Evolutionary conservation across 2,329 filamentous ascomycete genomes (phyloP).

Genomic region (Verticillium tricorpus): DNA sequence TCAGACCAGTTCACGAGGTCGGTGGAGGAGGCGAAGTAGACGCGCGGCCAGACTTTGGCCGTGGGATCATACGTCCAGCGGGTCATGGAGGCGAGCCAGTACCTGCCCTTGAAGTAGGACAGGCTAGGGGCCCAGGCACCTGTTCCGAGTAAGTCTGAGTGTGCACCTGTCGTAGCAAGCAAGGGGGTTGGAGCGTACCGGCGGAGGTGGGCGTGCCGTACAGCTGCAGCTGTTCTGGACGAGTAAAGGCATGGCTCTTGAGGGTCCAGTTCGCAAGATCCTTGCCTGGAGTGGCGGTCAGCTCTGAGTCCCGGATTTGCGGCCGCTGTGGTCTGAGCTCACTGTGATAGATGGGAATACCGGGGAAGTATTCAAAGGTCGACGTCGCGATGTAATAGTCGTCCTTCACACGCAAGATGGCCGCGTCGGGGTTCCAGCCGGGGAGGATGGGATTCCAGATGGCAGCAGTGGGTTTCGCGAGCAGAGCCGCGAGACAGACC

Average conservation of each 20-base stretch:
- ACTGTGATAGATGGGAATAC: constrained; percentile 44
- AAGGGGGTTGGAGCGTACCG: neutral
- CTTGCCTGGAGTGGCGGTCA: constrained; percentile 22
- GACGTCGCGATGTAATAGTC: constrained; percentile 51
- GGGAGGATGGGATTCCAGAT: constrained; percentile 41
- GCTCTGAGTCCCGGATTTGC: too few relatives aligned
- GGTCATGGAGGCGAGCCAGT: constrained; percentile 18
- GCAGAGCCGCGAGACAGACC: neutral
- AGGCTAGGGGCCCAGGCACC: constrained; percentile 7
- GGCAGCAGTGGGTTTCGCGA: neutral
- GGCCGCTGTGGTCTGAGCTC: neutral
- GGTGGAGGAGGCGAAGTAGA: constrained; percentile 16
- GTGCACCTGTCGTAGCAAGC: neutral
- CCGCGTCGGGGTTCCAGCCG: constrained; percentile 51
- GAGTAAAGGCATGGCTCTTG: constrained; percentile 16
- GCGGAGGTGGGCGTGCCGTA: constrained; percentile 5
- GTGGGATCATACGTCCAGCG: constrained; percentile 29
- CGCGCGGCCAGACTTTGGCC: constrained; percentile 29
- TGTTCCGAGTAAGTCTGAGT: neutral
- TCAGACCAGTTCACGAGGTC: constrained; percentile 10
- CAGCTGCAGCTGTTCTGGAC: constrained; percentile 5
- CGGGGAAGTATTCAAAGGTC: constrained; percentile 50
- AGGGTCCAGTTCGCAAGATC: constrained; percentile 35
- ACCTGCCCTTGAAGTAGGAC: constrained; percentile 1
- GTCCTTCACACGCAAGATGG: constrained; percentile 40